phyloP scores from a whole-genome alignment of 352 stramenopile genomes.

The Phytopythium chamaehyphon region DNA sequence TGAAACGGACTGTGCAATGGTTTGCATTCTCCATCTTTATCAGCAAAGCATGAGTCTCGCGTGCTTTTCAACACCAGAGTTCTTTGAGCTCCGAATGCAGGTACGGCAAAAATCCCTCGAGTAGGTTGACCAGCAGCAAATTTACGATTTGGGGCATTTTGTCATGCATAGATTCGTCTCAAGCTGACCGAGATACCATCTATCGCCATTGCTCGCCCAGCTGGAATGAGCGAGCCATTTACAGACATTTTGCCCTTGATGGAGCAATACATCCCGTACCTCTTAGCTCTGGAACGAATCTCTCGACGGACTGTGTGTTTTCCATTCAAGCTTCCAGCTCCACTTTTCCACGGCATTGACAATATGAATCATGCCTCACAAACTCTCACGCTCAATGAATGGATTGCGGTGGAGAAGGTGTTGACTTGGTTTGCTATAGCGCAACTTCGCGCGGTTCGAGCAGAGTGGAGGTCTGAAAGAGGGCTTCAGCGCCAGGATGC shows the following conservation, averaged over 20 bases:
- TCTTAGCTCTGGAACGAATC: constrained; percentile 37
- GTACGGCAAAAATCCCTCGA: constrained; percentile 5
- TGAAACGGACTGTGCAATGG: no score
- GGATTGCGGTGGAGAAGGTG: constrained; percentile 27
- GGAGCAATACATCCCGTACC: constrained; percentile 34
- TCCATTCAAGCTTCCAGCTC: not conserved
- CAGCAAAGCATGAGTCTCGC: constrained; percentile 28
- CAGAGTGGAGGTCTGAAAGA: constrained; percentile 21
- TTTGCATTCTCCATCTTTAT: not conserved
- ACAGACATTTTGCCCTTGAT: constrained; percentile 26
- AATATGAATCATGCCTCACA: constrained; percentile 9
- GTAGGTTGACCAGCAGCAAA: not conserved
- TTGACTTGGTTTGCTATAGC: constrained; percentile 33
- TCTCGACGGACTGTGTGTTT: constrained; percentile 3
- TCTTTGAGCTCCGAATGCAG: constrained; percentile 35
- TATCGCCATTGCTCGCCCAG: constrained; percentile 18
- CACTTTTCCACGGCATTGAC: constrained; percentile 46
- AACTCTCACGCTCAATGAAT: constrained; percentile 12
- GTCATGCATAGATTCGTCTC: constrained; percentile 28
- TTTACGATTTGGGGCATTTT: not conserved
- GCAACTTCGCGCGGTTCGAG: constrained; percentile 27
- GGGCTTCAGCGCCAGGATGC: constrained; percentile 16
- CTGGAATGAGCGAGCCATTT: constrained; percentile 11
- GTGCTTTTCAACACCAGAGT: constrained; percentile 32
- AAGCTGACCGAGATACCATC: constrained; percentile 44